A percentile compares a stretch with the other conserved stretches of the same genome.
phyloP scores from a whole-genome alignment of 345 rosid species.

The Sonneratia alba region DNA sequence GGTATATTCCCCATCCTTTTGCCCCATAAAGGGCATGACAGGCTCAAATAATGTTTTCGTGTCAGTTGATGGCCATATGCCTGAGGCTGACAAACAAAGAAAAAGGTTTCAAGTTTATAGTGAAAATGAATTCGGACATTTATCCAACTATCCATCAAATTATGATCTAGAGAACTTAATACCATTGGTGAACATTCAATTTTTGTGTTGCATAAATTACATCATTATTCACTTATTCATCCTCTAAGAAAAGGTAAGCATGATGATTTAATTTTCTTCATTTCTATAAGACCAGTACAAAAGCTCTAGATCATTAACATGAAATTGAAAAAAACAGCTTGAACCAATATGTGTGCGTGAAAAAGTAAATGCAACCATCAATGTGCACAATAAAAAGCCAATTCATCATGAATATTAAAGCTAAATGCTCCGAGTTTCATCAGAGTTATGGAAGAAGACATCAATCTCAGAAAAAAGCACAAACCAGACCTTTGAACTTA shows the following conservation, averaged over 20 bases:
- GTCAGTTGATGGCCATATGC: slow-evolving; percentile 53
- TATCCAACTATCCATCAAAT: neutral
- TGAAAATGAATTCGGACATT: neutral
- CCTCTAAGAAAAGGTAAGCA: neutral
- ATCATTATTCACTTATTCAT: no score
- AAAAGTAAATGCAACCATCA: neutral
- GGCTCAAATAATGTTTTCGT: slow-evolving; percentile 43
- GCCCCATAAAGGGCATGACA: slow-evolving; percentile 74
- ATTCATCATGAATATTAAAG: neutral
- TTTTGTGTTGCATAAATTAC: neutral
- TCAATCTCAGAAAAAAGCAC: neutral
- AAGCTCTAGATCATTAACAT: neutral
- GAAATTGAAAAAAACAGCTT: neutral
- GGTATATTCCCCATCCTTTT: slow-evolving; percentile 39
- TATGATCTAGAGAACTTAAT: neutral
- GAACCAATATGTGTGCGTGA: neutral
- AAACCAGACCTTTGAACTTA: neutral
- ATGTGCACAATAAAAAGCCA: neutral
- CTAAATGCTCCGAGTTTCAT: neutral
- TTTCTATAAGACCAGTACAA: neutral
- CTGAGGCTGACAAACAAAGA: slow-evolving; percentile 32
- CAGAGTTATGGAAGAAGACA: neutral
- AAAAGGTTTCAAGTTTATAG: slow-evolving; percentile 3
- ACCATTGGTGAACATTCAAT: neutral
- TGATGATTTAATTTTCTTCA: neutral